A percentile compares a stretch with the other conserved stretches of the same genome.
Evolutionary conservation across 31 red algal genomes (phyloP).

Genomic region (Pterothamnion heteromorphum): DNA sequence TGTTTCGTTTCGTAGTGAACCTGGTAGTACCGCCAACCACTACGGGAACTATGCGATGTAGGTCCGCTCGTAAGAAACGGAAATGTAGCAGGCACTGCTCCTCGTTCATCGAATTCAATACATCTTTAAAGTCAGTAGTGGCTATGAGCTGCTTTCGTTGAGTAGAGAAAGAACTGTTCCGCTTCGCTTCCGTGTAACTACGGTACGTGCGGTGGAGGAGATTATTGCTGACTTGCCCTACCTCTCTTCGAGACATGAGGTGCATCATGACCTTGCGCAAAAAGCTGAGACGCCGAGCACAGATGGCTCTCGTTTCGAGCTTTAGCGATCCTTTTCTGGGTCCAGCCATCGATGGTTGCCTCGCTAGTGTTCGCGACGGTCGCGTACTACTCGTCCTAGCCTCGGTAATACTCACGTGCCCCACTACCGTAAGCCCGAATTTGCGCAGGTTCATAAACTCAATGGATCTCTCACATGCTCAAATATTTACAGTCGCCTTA

Average conservation of each 20-base stretch:
- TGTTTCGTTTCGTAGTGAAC: neutral
- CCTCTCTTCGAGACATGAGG: neutral
- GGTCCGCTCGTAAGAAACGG: no score
- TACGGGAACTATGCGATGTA: neutral
- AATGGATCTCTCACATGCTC: constrained; percentile 5
- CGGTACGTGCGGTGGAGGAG: neutral
- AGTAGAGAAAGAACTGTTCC: neutral
- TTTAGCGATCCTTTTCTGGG: neutral
- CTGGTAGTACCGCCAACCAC: neutral
- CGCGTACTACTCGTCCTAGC: no score
- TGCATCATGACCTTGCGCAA: neutral
- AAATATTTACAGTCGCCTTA: constrained; percentile 20
- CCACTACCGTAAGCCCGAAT: neutral
- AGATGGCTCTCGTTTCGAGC: neutral
- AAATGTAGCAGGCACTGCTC: neutral
- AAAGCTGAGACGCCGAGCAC: neutral
- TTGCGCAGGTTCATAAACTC: neutral
- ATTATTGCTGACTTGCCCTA: neutral
- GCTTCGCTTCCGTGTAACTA: neutral
- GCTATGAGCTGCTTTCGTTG: neutral
- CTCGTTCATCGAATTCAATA: neutral
- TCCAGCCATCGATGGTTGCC: neutral
- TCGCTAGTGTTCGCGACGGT: neutral
- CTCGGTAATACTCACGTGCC: constrained; percentile 35
- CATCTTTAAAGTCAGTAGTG: neutral